Evolutionary conservation across 2,329 filamentous ascomycete genomes (phyloP).

Genomic region (Sporothrix sp.): DNA sequence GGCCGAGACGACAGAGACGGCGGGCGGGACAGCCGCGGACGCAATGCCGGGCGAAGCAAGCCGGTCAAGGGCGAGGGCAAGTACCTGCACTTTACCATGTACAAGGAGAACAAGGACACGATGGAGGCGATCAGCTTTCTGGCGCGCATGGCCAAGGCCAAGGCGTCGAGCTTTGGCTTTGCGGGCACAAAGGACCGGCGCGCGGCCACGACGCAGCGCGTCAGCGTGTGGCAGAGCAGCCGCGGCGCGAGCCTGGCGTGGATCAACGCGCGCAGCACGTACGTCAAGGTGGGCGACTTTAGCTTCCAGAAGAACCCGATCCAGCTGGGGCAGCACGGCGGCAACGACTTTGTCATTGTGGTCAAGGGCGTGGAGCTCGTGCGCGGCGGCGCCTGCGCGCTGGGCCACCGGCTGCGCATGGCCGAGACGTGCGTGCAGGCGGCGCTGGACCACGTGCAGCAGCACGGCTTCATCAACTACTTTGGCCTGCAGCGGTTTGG

Average conservation of each 20-base stretch:
- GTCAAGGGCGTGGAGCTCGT: slow-evolving; percentile 70
- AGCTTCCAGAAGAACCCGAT: slow-evolving; percentile 62
- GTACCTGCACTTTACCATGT: slow-evolving; percentile 82
- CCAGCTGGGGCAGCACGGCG: slow-evolving; percentile 70
- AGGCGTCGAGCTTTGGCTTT: slow-evolving; percentile 60
- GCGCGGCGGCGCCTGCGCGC: slow-evolving; percentile 33
- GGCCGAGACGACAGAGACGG: slow-evolving; percentile 12
- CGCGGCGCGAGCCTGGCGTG: slow-evolving; percentile 52
- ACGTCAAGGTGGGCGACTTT: slow-evolving; percentile 67
- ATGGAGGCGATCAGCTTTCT: slow-evolving; percentile 82
- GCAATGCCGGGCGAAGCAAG: slow-evolving; percentile 6
- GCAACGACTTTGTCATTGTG: slow-evolving; percentile 90
- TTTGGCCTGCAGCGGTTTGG: slow-evolving; percentile 97
- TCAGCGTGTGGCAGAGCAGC: slow-evolving; percentile 50
- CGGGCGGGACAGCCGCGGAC: slow-evolving; percentile 14
- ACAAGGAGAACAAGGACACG: slow-evolving; percentile 95
- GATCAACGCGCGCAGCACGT: slow-evolving; percentile 54
- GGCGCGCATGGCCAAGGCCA: slow-evolving; percentile 62
- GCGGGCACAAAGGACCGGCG: slow-evolving; percentile 88
- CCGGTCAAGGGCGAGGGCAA: slow-evolving; percentile 24
- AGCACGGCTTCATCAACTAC: slow-evolving; percentile 90
- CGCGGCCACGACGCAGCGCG: slow-evolving; percentile 74
- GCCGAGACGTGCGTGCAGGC: slow-evolving; percentile 41
- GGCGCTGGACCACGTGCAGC: slow-evolving; percentile 56
- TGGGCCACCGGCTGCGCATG: slow-evolving; percentile 37